Percentiles rank a stretch among this genome's conserved stretches.
Evolutionary conservation across 345 rosid genomes (phyloP).

Genomic region (Citrus glauca): DNA sequence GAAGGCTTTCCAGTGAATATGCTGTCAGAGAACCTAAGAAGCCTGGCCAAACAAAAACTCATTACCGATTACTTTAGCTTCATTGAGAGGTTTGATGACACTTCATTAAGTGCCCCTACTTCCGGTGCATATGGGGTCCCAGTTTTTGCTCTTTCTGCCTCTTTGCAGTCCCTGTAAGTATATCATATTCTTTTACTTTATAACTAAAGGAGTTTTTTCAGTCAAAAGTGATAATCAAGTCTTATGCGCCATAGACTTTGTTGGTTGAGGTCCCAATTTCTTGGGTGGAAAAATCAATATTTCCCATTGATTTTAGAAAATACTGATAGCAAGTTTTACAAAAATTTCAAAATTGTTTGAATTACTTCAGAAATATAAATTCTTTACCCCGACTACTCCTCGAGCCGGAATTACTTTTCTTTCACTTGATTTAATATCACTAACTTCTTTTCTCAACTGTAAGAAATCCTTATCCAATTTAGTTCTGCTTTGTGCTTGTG

Average conservation of each 20-base stretch:
- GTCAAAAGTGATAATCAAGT: not conserved
- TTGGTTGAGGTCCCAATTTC: not conserved
- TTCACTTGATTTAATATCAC: not conserved
- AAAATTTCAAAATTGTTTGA: not conserved
- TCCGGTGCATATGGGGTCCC: constrained; percentile 48
- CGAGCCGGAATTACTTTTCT: not conserved
- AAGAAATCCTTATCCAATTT: not conserved
- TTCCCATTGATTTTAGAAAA: not conserved
- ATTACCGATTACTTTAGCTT: constrained; percentile 51
- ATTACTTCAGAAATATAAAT: not conserved
- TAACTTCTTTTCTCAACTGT: not conserved
- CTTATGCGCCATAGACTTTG: not conserved
- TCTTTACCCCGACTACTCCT: not conserved
- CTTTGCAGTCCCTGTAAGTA: constrained; percentile 69
- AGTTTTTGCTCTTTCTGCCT: constrained; percentile 65
- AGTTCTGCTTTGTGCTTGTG: not conserved
- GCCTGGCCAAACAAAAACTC: constrained; percentile 48
- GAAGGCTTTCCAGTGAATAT: constrained; percentile 75
- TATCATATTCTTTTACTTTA: constrained; percentile 1
- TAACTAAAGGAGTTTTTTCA: not conserved
- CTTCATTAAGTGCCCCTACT: constrained; percentile 22
- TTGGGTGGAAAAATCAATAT: not conserved
- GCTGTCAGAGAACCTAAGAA: constrained; percentile 47
- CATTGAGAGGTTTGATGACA: constrained; percentile 42
- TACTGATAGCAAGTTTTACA: not conserved